phyloP scores from a whole-genome alignment of 768 basidiomycete species.

The Boletus reticuloceps region DNA sequence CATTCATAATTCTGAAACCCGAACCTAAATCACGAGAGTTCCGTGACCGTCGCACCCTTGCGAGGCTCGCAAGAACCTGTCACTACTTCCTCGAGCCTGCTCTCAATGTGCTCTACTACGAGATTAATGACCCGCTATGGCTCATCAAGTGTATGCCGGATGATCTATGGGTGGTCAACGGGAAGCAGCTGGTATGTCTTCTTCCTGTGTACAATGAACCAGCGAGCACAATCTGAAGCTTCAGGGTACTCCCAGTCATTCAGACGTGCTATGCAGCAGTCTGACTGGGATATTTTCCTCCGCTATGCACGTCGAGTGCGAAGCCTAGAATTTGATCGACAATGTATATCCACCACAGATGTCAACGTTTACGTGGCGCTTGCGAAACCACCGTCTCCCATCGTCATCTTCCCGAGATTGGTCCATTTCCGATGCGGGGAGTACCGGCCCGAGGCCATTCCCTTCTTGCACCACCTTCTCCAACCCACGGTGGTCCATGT shows the following conservation, averaged over 20 bases:
- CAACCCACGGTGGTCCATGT: constrained; percentile 25
- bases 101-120: constrained; percentile 31
- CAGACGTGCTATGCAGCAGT: constrained; percentile 16
- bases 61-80: constrained; percentile 31
- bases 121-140: constrained; percentile 30
- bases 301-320: constrained; percentile 29
- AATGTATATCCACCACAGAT: constrained; percentile 23
- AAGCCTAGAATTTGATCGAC: constrained; percentile 30
- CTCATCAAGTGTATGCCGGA: constrained; percentile 31
- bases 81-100: constrained; percentile 33
- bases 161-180: constrained; percentile 32
- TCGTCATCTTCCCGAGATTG: constrained; percentile 24
- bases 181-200: constrained; percentile 28
- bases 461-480: constrained; percentile 26
- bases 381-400: constrained; percentile 11
- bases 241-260: constrained; percentile 16
- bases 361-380: constrained; percentile 20
- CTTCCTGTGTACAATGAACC: background rate
- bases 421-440: constrained; percentile 29
- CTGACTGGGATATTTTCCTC: constrained; percentile 30
- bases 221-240: constrained; percentile 7
- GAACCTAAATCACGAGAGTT: constrained; percentile 28
- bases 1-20: constrained; percentile 26
- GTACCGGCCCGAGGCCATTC: constrained; percentile 19
- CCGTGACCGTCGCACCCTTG: constrained; percentile 31